These are phyloP conservation scores for Zopfochytrium polystomum DNA, from an alignment of 371 early-diverging fungal species.

Conservation along the genomic window DNA sequence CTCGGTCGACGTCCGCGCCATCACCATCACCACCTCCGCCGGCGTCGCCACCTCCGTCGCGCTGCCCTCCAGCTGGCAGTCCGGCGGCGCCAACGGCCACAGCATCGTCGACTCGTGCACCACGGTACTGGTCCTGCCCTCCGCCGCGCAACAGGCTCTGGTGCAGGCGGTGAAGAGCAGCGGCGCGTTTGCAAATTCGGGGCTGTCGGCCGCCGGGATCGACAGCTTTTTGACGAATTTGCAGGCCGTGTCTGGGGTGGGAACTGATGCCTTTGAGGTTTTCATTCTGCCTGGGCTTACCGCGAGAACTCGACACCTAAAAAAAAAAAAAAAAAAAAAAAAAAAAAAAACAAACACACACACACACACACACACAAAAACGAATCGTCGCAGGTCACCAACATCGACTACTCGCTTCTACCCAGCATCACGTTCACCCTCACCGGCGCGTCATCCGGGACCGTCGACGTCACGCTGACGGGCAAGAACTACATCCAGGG, in stretches of 20 bases:
- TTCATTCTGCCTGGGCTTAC: too few relatives aligned
- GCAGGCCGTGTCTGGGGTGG: background rate
- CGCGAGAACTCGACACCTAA: background rate
- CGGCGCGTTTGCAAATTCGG: too few relatives aligned
- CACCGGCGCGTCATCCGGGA: background rate
- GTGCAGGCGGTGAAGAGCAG: background rate
- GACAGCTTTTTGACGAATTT: background rate
- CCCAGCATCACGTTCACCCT: constrained; percentile 19
- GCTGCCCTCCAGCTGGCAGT: constrained; percentile 9
- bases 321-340: too few relatives aligned
- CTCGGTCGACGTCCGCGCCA: constrained; percentile 12
- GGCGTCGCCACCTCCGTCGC: background rate
- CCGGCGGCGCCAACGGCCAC: background rate
- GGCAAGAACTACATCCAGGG: constrained; percentile 18
- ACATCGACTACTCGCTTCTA: constrained; percentile 6
- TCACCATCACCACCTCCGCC: background rate
- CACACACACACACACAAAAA: too few relatives aligned
- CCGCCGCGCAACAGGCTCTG: background rate
- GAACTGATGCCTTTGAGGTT: background rate
- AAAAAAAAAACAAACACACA: too few relatives aligned
- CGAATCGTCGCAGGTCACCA: constrained; percentile 4
- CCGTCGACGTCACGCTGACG: constrained; percentile 5
- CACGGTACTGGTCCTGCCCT: constrained; percentile 14
- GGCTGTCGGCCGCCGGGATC: background rate
- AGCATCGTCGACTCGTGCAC: constrained; percentile 26